These are phyloP conservation scores for Paramecium octaurelia DNA, from an alignment of 73 alveolate genomes.

Conservation along the genomic window DNA sequence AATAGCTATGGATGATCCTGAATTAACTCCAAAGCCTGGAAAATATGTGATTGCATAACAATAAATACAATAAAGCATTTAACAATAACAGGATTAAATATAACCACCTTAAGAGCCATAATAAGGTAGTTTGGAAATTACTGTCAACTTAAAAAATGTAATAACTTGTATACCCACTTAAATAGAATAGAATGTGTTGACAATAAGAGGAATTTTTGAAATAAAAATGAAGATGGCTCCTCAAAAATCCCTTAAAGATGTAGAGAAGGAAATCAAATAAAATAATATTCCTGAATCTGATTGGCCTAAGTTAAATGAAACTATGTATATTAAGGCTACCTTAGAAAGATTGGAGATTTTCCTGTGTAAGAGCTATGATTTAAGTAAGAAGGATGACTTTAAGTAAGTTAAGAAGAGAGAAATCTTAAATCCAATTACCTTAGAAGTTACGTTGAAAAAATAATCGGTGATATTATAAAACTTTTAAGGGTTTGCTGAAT, in stretches of 20 bases:
- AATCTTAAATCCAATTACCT: not conserved
- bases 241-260: not conserved
- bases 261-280: not conserved
- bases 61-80: not conserved
- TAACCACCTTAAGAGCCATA: not conserved
- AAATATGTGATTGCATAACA: not conserved
- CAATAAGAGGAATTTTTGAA: constrained; percentile 44
- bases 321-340: not conserved
- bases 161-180: constrained; percentile 28
- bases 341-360: constrained; percentile 33
- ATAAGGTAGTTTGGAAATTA: not conserved
- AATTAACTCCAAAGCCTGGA: constrained; percentile 19
- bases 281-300: not conserved
- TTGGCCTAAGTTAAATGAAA: not conserved
- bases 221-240: not conserved
- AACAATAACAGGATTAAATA: not conserved
- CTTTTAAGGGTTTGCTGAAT: not conserved
- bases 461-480: not conserved
- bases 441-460: not conserved
- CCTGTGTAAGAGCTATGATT: constrained; percentile 42
- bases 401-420: constrained; percentile 21
- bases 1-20: constrained; percentile 49
- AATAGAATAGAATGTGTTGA: constrained; percentile 42
- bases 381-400: constrained; percentile 40
- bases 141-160: not conserved